phyloP scores from a whole-genome alignment of 495 filamentous ascomycete genomes.

The Arthonia radiata region DNA sequence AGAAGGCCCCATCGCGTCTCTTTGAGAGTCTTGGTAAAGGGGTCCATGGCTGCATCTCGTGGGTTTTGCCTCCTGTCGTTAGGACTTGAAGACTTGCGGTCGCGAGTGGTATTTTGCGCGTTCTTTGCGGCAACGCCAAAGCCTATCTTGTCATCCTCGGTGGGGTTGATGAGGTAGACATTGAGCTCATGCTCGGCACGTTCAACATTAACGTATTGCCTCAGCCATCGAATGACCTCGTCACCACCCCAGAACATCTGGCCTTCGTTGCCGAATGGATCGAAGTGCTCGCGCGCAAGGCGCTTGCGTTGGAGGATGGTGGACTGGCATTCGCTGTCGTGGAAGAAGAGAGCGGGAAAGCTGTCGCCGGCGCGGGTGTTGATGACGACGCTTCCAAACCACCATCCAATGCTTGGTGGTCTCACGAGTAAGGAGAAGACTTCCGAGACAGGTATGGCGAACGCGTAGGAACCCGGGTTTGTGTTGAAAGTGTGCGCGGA shows the following conservation, averaged over 20 bases:
- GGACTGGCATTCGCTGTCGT: constrained; percentile 85
- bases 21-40: constrained; percentile 80
- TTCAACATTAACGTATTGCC: constrained; percentile 58
- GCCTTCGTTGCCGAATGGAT: constrained; percentile 67
- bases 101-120: constrained; percentile 10
- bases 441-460: constrained; percentile 70
- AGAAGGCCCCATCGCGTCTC: constrained; percentile 89
- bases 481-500: constrained; percentile 36
- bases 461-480: constrained; percentile 67
- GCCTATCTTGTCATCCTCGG: constrained; percentile 50
- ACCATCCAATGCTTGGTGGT: constrained; percentile 88
- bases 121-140: constrained; percentile 33
- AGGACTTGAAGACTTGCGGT: constrained; percentile 8
- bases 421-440: constrained; percentile 78
- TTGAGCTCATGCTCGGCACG: constrained; percentile 62
- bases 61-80: constrained; percentile 6
- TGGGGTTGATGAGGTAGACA: constrained; percentile 77
- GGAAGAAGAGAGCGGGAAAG: constrained; percentile 91
- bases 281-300: constrained; percentile 55
- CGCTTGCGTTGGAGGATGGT: constrained; percentile 87
- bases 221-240: constrained; percentile 80
- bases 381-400: constrained; percentile 87
- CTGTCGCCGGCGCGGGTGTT: constrained; percentile 73
- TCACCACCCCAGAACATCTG: constrained; percentile 94
- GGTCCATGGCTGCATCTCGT: constrained; percentile 72